Conservation (phyloP, 768 basidiomycete species). For the Boletales sp. region DNA sequence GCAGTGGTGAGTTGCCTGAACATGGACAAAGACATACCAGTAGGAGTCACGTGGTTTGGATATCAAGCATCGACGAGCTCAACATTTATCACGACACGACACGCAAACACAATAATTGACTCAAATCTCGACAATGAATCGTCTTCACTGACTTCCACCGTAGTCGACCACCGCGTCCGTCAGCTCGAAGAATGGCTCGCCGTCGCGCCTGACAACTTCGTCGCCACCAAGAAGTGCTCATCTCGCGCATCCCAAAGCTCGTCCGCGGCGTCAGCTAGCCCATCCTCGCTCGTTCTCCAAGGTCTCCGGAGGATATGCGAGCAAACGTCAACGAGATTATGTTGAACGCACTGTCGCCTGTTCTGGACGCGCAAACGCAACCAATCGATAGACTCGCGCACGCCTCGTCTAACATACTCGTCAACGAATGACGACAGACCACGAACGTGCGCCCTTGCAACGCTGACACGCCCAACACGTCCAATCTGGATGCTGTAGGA, state of each 20-base stretch:
- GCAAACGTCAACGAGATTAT: not conserved
- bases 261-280: slow-evolving; percentile 55
- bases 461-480: slow-evolving; percentile 89
- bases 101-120: slow-evolving; percentile 56
- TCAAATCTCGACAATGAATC: slow-evolving; percentile 75
- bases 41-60: too few species aligned
- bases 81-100: slow-evolving; percentile 1
- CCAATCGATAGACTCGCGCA: slow-evolving; percentile 91
- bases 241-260: slow-evolving; percentile 70
- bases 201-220: slow-evolving; percentile 68
- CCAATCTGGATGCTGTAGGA: slow-evolving; percentile 43
- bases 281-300: slow-evolving; percentile 11
- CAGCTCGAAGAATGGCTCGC: slow-evolving; percentile 75
- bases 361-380: slow-evolving; percentile 91
- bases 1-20: too few species aligned
- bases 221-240: slow-evolving; percentile 70
- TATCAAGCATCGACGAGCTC: too few species aligned
- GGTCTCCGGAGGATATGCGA: slow-evolving; percentile 10
- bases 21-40: too few species aligned
- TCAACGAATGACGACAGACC: not conserved
- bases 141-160: not conserved
- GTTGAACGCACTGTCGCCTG: slow-evolving; percentile 54
- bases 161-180: slow-evolving; percentile 70
- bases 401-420: slow-evolving; percentile 61
- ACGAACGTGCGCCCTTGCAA: slow-evolving; percentile 70